Conservation (phyloP, 2,329 filamentous ascomycete genomes). For the Aspergillus sp. region DNA sequence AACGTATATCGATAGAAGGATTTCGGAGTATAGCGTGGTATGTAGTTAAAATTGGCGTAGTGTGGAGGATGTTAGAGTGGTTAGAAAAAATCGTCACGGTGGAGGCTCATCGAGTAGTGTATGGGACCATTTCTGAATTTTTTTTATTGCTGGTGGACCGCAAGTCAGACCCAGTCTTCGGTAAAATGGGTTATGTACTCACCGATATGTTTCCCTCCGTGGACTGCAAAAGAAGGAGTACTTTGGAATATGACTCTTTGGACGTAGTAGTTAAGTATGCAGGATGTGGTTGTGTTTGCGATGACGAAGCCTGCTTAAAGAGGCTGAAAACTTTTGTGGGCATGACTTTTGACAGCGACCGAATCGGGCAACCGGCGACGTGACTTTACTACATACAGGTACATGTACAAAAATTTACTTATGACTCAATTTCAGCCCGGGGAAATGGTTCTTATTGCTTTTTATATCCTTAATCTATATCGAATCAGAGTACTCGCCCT, state of each 20-base stretch:
- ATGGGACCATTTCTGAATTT: conserved; percentile 7
- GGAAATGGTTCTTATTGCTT: background rate
- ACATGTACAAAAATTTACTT: background rate
- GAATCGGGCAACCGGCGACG: conserved; percentile 19
- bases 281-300: background rate
- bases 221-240: background rate
- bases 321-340: background rate
- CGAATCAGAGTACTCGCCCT: too few species aligned
- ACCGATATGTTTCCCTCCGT: background rate
- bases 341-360: conserved; percentile 3
- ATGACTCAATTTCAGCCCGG: background rate
- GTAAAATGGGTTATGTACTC: conserved; percentile 3
- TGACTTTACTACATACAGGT: conserved; percentile 3
- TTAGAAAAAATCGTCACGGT: conserved; percentile 11
- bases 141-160: background rate
- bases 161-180: conserved; percentile 10
- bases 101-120: conserved; percentile 15
- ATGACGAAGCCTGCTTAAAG: background rate
- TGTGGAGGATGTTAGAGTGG: conserved; percentile 6
- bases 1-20: too few species aligned
- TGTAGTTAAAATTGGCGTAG: conserved; percentile 5
- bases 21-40: conserved; percentile 1
- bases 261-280: background rate
- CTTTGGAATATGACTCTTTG: background rate
- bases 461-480: background rate